These are phyloP conservation scores for Heteromeles arbutifolia DNA, from an alignment of 306 rosid species.

Conservation along the genomic window DNA sequence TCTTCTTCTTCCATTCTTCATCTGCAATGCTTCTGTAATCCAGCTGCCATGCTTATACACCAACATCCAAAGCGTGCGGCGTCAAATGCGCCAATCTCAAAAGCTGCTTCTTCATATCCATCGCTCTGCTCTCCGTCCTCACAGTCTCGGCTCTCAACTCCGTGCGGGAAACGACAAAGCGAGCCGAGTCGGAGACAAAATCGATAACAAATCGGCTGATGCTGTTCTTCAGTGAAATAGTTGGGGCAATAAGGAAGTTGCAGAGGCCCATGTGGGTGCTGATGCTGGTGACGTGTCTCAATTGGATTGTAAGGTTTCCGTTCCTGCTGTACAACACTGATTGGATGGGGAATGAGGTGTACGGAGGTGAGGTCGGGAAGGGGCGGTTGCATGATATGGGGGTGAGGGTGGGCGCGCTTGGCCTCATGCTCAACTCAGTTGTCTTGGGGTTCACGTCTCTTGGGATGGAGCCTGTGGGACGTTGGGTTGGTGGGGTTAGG, in stretches of 20 bases:
- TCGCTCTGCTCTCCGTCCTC: constrained; percentile 20
- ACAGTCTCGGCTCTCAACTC: constrained; percentile 21
- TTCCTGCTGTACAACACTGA: constrained; percentile 74
- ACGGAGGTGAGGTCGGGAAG: constrained; percentile 47
- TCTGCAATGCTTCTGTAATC: too few species aligned
- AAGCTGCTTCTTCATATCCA: constrained; percentile 61
- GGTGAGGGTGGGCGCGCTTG: constrained; percentile 63
- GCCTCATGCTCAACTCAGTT: constrained; percentile 62
- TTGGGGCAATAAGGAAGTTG: constrained; percentile 43
- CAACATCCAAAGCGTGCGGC: constrained; percentile 51
- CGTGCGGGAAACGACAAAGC: too few species aligned
- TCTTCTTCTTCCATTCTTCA: too few species aligned
- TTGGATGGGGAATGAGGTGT: constrained; percentile 87
- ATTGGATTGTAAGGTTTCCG: constrained; percentile 86
- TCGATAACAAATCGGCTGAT: too few species aligned
- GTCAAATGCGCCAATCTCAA: constrained; percentile 64
- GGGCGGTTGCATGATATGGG: constrained; percentile 42
- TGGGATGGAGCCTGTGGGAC: constrained; percentile 27
- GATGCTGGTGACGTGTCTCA: constrained; percentile 57
- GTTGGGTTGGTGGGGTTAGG: constrained; percentile 48
- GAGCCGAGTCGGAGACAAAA: too few species aligned
- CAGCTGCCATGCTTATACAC: too few species aligned
- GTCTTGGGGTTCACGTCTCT: constrained; percentile 50
- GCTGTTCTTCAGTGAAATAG: constrained; percentile 30
- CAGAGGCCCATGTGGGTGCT: constrained; percentile 65